A percentile compares a stretch with the other conserved stretches of the same genome.
These are phyloP conservation scores for Kluyveromyces siamensis DNA, from an alignment of 805 yeast species.

Conservation along the genomic window DNA sequence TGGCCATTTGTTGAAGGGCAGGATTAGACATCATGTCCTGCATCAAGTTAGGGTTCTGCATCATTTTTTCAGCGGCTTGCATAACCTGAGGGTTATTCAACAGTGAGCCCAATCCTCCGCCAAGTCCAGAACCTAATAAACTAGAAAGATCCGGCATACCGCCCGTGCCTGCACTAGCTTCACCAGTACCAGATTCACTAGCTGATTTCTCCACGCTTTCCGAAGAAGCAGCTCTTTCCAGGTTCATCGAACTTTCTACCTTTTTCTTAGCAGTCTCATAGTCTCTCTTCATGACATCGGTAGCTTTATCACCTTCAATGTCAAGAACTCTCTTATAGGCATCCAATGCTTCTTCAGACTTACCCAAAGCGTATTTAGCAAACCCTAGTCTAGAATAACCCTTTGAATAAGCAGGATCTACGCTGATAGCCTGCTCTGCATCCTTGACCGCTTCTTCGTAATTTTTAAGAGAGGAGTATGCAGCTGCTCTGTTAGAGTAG, in stretches of 20 bases:
- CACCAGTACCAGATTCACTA: slow-evolving; percentile 19
- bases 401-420: slow-evolving; percentile 76
- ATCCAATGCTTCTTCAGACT: slow-evolving; percentile 77
- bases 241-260: slow-evolving; percentile 63
- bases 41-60: slow-evolving; percentile 78
- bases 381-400: slow-evolving; percentile 93
- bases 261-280: slow-evolving; percentile 88
- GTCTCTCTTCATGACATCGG: slow-evolving; percentile 88
- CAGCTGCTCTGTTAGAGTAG: slow-evolving; percentile 94
- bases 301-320: slow-evolving; percentile 74
- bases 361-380: slow-evolving; percentile 92
- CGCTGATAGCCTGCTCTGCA: slow-evolving; percentile 70
- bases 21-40: slow-evolving; percentile 72
- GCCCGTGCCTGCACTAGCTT: slow-evolving; percentile 22
- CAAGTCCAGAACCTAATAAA: slow-evolving; percentile 48
- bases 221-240: slow-evolving; percentile 25
- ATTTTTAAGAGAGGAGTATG: slow-evolving; percentile 68
- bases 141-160: slow-evolving; percentile 75
- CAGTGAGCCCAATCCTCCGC: slow-evolving; percentile 58
- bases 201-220: slow-evolving; percentile 15
- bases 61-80: slow-evolving; percentile 81
- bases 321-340: slow-evolving; percentile 86
- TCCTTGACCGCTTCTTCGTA: slow-evolving; percentile 75
- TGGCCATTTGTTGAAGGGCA: slow-evolving; percentile 74
- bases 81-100: slow-evolving; percentile 87